Conservation (phyloP, 352 stramenopile species). For the Pythium folliculosum region DNA sequence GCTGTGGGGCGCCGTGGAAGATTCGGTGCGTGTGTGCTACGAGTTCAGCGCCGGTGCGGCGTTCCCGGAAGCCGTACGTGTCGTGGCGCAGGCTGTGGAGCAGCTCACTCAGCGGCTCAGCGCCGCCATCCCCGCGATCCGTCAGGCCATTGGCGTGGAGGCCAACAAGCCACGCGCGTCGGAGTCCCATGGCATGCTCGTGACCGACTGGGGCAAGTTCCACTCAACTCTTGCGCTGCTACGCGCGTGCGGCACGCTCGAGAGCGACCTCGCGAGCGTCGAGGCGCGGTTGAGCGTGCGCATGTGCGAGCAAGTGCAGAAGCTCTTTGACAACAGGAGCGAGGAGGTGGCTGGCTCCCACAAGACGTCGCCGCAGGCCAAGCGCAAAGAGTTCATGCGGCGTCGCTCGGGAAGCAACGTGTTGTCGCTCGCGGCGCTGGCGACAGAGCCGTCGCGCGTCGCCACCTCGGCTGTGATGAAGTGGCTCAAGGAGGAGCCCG, state of each 20-base stretch:
- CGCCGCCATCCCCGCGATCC: slow-evolving; percentile 45
- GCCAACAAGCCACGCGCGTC: not conserved
- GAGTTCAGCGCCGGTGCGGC: slow-evolving; percentile 55
- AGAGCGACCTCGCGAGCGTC: slow-evolving; percentile 47
- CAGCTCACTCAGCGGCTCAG: slow-evolving; percentile 47
- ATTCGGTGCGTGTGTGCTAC: slow-evolving; percentile 57
- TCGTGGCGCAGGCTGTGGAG: slow-evolving; percentile 34
- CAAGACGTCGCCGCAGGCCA: slow-evolving; percentile 27
- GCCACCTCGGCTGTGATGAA: slow-evolving; percentile 36
- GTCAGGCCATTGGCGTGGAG: slow-evolving; percentile 42
- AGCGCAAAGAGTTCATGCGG: slow-evolving; percentile 22
- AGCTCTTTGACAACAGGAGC: slow-evolving; percentile 19
- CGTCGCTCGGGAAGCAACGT: slow-evolving; percentile 8
- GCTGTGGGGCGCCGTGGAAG: slow-evolving; percentile 47
- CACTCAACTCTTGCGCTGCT: slow-evolving; percentile 65
- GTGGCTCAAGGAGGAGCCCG: slow-evolving; percentile 56
- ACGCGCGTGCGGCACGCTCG: slow-evolving; percentile 54
- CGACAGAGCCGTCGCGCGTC: slow-evolving; percentile 43
- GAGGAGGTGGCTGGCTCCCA: not conserved
- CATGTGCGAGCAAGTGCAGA: slow-evolving; percentile 56
- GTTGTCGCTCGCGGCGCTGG: slow-evolving; percentile 34
- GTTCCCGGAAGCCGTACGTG: slow-evolving; percentile 60
- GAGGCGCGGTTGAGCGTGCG: slow-evolving; percentile 52
- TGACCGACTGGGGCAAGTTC: slow-evolving; percentile 72
- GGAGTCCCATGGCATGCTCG: slow-evolving; percentile 1